A percentile compares a stretch with the other conserved stretches of the same genome.
Conservation (phyloP, 1,139 yeast species). For the Pichia sp. region DNA sequence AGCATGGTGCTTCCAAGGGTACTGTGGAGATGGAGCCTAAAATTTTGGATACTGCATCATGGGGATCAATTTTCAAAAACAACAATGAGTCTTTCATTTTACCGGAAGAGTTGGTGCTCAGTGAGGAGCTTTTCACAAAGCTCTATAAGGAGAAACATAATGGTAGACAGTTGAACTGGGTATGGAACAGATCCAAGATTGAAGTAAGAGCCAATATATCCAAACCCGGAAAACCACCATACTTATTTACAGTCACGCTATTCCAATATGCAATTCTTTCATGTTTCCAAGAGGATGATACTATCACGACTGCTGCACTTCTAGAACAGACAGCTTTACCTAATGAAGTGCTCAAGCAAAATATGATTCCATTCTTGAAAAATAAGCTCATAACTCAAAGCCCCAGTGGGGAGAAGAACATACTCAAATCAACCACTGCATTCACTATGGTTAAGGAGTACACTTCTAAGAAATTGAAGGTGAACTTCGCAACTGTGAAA, state of each 20-base stretch:
- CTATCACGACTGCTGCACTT: conserved; percentile 56
- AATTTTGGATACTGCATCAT: conserved; percentile 25
- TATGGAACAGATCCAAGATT: conserved; percentile 92
- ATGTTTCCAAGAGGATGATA: conserved; percentile 63
- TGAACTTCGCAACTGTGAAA: conserved; percentile 78
- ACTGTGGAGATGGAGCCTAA: conserved; percentile 26
- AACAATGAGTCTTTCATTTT: conserved; percentile 39
- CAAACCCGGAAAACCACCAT: conserved; percentile 78
- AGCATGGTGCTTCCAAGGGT: conserved; percentile 18
- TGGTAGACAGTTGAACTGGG: conserved; percentile 90
- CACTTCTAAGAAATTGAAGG: conserved; percentile 75
- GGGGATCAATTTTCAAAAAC: conserved; percentile 24
- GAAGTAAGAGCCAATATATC: conserved; percentile 87
- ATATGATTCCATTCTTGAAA: conserved; percentile 72
- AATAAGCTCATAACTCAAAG: conserved; percentile 65
- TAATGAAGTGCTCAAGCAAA: conserved; percentile 59
- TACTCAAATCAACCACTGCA: conserved; percentile 46
- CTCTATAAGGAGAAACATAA: conserved; percentile 70
- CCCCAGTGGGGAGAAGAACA: conserved; percentile 47
- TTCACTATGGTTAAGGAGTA: conserved; percentile 76
- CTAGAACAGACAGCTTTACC: conserved; percentile 63
- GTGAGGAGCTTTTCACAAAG: conserved; percentile 61
- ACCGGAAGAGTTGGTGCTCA: conserved; percentile 56
- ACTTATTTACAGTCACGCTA: conserved; percentile 71
- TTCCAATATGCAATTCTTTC: conserved; percentile 82